phyloP scores from a whole-genome alignment of 306 rosid genomes.

The Quercus rubra region DNA sequence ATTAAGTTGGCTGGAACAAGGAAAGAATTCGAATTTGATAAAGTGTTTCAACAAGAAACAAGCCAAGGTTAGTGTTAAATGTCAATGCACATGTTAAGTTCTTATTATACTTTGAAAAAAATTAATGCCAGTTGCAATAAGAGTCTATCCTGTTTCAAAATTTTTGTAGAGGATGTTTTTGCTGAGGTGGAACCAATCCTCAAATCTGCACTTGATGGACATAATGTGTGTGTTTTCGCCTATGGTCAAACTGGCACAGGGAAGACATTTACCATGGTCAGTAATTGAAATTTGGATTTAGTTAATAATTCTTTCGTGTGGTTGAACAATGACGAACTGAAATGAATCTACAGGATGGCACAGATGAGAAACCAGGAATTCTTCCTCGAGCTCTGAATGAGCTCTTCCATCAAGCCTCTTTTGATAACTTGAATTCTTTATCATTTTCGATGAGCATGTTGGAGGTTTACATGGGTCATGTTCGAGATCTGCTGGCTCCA shows the following conservation, averaged over 20 bases:
- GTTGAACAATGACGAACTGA: conserved; percentile 3
- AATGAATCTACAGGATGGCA: conserved; percentile 65
- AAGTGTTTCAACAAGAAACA: conserved; percentile 68
- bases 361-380: conserved; percentile 69
- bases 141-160: conserved; percentile 27
- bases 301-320: conserved; percentile 21
- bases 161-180: conserved; percentile 59
- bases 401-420: conserved; percentile 62
- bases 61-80: conserved; percentile 71
- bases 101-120: conserved; percentile 12
- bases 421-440: conserved; percentile 40
- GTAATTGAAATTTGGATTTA: conserved; percentile 17
- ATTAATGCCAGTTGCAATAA: conserved; percentile 7
- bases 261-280: conserved; percentile 94
- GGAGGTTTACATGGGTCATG: conserved; percentile 93
- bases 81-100: conserved; percentile 7
- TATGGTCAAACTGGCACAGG: conserved; percentile 98
- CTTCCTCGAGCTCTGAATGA: conserved; percentile 76
- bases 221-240: conserved; percentile 83
- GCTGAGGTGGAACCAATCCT: conserved; percentile 86
- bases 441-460: conserved; percentile 90
- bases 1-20: conserved; percentile 57
- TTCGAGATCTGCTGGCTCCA: conserved; percentile 74
- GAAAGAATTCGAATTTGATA: conserved; percentile 82
- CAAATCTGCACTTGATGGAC: conserved; percentile 87